Conservation (phyloP, 345 rosid species). For the Tarenaya hassleriana region DNA sequence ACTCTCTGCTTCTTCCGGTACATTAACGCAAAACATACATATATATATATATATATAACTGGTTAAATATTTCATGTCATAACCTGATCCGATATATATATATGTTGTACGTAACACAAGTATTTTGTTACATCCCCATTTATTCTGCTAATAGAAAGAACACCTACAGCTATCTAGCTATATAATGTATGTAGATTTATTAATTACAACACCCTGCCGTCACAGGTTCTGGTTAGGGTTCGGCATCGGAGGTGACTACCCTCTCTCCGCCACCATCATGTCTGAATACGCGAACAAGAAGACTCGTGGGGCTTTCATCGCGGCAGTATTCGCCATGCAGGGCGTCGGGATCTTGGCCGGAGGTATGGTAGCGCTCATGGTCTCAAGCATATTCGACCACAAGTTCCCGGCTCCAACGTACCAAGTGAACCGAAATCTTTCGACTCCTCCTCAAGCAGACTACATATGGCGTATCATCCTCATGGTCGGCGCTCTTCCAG, state of each 20-base stretch:
- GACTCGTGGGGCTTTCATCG: conserved; percentile 79
- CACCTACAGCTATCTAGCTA: too few relatives aligned
- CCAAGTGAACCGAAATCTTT: conserved; percentile 27
- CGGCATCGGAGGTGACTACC: conserved; percentile 81
- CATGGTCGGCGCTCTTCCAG: conserved; percentile 73
- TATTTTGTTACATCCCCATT: too few relatives aligned
- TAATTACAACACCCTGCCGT: too few relatives aligned
- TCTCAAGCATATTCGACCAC: conserved; percentile 34
- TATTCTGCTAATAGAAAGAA: too few relatives aligned
- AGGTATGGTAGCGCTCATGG: conserved; percentile 44
- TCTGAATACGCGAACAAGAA: conserved; percentile 75
- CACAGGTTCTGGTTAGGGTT: conserved; percentile 60
- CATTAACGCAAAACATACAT: too few relatives aligned
- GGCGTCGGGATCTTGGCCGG: conserved; percentile 71
- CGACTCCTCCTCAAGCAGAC: conserved; percentile 59
- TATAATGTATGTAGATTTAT: too few relatives aligned
- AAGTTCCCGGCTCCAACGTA: conserved; percentile 40
- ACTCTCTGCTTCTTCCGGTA: conserved; percentile 55
- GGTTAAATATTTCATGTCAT: too few relatives aligned
- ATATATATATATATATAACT: too few relatives aligned
- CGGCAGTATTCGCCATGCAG: conserved; percentile 82
- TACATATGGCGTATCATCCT: conserved; percentile 53
- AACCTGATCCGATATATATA: too few relatives aligned
- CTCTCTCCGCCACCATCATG: conserved; percentile 82
- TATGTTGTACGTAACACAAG: too few relatives aligned